Conservation (phyloP, 192 early-diverging fungal genomes). For the Chytriomyces hyalinus region DNA sequence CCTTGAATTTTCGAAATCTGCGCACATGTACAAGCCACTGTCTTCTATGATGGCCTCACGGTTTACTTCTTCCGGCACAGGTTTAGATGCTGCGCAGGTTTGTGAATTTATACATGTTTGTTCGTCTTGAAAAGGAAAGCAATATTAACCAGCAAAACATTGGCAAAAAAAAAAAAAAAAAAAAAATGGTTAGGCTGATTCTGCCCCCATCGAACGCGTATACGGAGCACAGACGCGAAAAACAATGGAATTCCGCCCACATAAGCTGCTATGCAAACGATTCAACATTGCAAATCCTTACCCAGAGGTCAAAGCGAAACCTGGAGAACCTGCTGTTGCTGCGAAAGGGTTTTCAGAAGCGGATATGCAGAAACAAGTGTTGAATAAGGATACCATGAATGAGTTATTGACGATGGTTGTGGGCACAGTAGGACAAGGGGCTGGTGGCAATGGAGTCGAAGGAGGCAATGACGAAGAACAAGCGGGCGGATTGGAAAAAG, state of each 20-base stretch:
- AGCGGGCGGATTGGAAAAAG: slow-evolving; percentile 1
- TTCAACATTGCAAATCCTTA: slow-evolving; percentile 79
- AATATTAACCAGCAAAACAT: not conserved
- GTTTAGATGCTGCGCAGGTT: not conserved
- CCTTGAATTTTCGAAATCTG: slow-evolving; percentile 77
- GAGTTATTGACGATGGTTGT: slow-evolving; percentile 46
- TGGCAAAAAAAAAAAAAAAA: too few species aligned
- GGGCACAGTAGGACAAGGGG: slow-evolving; percentile 28
- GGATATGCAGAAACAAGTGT: slow-evolving; percentile 39
- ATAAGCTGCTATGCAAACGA: slow-evolving; percentile 74
- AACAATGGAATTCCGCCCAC: slow-evolving; percentile 64
- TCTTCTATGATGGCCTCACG: slow-evolving; percentile 72
- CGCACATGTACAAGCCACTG: slow-evolving; percentile 75
- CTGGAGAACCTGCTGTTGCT: not conserved
- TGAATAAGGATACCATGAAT: slow-evolving; percentile 51
- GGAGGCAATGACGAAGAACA: not conserved
- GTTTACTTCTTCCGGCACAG: slow-evolving; percentile 63
- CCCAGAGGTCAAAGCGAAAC: slow-evolving; percentile 40
- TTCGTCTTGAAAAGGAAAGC: not conserved
- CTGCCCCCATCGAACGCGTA: slow-evolving; percentile 19
- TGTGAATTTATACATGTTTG: slow-evolving; percentile 32
- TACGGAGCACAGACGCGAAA: slow-evolving; percentile 73
- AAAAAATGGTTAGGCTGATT: not conserved
- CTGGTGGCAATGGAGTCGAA: slow-evolving; percentile 22
- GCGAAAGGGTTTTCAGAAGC: slow-evolving; percentile 34